Base-by-base conservation (phyloP, 2,329 filamentous ascomycete species). In the Cordyceps pruinosa region DNA sequence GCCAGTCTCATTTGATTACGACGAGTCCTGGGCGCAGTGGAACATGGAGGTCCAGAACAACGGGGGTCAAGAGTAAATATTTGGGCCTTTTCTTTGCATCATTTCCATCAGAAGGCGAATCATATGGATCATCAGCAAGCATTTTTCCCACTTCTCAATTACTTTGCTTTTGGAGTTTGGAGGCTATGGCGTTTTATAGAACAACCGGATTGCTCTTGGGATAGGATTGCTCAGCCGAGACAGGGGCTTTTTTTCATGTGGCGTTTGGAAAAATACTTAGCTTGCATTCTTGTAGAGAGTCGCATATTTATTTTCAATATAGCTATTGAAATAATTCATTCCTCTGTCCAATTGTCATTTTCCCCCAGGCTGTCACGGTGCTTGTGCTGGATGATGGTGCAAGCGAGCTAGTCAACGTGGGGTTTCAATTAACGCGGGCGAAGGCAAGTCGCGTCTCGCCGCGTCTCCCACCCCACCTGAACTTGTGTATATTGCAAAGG, bases 1-100 rank as follows among this genome's bases (percentile, higher is more conserved):
- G 5, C 56, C 62, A 6, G 13, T 66, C 3, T 57, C 58, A 17
- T 70, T 72, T 54, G 66, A 70, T 39, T 72, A 72, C 54, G 62
- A 60, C 21, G 34, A 46, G 3, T 51, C 51, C 25, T 59, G 58
- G 58, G 47, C 58, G 12, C 17, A 49, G 7, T 59, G 58, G 58
- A 56, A 15, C 47, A 30, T 59, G 30, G 58, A 59, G n/a, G 39
- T 34, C 30, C 48, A 41, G 13, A 28, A 6, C 21, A 23, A 48
- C 10, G 34, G 19, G 28, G 52, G 46, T 7, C 41, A 45, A n/a
- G 51, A 58, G 25, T 49, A 56, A 46, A 48, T 32, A 26, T 13
- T n/a, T 7, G 17, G 19, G 19, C 19, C 17, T n/a, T 54, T 49
- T 9, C 17, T 54, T 50, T 46, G 10, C 19, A 23, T 41, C 39